Base-by-base conservation (phyloP, 768 basidiomycete genomes). In the Chalciporus piperatus region DNA sequence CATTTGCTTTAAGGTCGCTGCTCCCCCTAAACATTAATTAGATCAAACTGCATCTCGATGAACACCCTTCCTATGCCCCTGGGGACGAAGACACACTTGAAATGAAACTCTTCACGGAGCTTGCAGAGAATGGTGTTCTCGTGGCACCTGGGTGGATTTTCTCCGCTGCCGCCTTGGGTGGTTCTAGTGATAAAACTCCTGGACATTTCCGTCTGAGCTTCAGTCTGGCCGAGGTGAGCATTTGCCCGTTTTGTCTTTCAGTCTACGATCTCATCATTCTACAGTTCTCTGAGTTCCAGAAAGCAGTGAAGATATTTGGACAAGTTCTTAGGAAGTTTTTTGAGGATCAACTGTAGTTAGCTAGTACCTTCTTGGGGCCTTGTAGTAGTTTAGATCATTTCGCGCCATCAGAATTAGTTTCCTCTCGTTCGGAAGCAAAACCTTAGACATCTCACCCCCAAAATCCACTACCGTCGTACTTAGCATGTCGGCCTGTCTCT, bases 41-140 rank as follows among this genome's bases (percentile, higher is more conserved):
- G 85, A 59, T 92, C 37, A 76, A 76, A 58, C 61, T 92, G 23
- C 77, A 89, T 69, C 74, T 91, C 37, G 75, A 80, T 19, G 67
- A 74, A 47, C 80, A 84, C 60, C 80, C 82, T 3, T 64, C 72
- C 35, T 72, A 77, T 48, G 50, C 59, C 16, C 58, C 68, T 17
- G 38, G 74, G 50, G 70, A 71, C 35, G 64, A 71, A 52, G 70
- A 78, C 46, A 64, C 71, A 1, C 67, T 81, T 23, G 84, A 87
- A 65, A 71, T 72, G 54, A 74, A 82, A 52, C 75, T 92, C 1
- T 91, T 81, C 78, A 68, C 63, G 14, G 73, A 76, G 30, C 66
- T 90, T 9, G 82, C 82, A 4, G 78, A 86, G 41, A 75, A 76
- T 19, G 80, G 82, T 14, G 74, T 92, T 27, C 72, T 92, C 37